Evolutionary conservation across 345 rosid species (phyloP), one percentile per base, ranked within the genome.

Genomic region (Laguncularia racemosa): DNA sequence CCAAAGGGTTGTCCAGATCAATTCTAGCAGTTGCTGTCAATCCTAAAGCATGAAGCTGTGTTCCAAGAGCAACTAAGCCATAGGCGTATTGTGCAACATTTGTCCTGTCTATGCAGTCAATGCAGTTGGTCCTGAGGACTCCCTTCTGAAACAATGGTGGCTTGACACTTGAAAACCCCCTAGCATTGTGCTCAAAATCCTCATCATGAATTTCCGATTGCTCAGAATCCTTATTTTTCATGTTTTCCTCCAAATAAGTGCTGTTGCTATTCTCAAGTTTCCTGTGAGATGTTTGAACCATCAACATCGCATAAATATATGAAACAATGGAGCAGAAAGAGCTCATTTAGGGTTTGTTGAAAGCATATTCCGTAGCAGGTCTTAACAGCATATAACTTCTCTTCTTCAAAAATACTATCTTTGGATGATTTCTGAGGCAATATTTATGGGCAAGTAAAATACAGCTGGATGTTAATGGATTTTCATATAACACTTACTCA

Each of bases 91-190:
- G 99, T 23, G 99, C 99, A 73, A 89, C 97, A 56, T 93, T 93
- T 52, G 99, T 93, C 63, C 99, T 97, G 59, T 93, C 99, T 55
- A 93, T 66, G 71, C 97, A 93, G 69, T 93, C 99, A 47, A 93
- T 93, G 85, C 99, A 93, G 57, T 93, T 93, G 67, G 99, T 93
- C 75, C 99, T 81, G 46, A 93, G 65, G 51, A 93, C 76, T 57
- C 99, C 99, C 14, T 73, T 83, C 76, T 93, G 99, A 66, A 83
- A 71, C 76, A 68, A 71, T 16, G 75, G 79, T 38, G 57, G 67
- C 62, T 71, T 75, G 60, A 69, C 16, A 68, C 19, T 57, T 16
- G 45, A 66, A 58, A 67, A 72, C 57, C 56, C 78, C 56, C 21
- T 56, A 3, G 68, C 63, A 56, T 62, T 57, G 40, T 26, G 53